These are phyloP conservation scores for Aphanomyces astaci DNA, from an alignment of 352 stramenopile species.

Conservation along the genomic window DNA sequence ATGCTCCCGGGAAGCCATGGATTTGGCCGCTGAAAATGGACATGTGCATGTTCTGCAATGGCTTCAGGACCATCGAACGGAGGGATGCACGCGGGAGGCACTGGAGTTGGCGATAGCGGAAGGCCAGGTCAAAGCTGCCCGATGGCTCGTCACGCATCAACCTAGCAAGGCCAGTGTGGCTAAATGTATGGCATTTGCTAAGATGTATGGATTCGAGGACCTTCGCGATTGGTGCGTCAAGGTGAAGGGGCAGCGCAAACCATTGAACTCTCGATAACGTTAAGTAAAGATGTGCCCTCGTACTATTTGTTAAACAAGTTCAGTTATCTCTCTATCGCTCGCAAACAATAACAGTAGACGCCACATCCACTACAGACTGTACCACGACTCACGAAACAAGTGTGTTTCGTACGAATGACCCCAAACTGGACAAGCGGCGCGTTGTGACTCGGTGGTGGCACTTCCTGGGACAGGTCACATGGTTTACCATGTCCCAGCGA, in stretches of 20 bases:
- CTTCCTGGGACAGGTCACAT: no score
- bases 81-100: constrained; percentile 22
- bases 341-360: no score
- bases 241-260: not conserved
- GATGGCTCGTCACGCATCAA: not conserved
- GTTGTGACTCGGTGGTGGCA: no score
- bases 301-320: no score
- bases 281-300: no score
- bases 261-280: not conserved
- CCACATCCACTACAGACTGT: no score
- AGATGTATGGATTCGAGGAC: not conserved
- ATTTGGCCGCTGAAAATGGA: constrained; percentile 31
- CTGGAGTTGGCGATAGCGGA: not conserved
- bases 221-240: not conserved
- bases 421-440: no score
- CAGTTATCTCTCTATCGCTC: no score
- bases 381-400: no score
- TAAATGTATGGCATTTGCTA: not conserved
- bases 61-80: constrained; percentile 37
- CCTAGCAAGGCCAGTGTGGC: not conserved
- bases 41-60: constrained; percentile 34
- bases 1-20: constrained; percentile 31
- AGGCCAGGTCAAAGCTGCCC: not conserved
- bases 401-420: no score
- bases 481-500: no score